Conservation (phyloP, 2,329 filamentous ascomycete species). For the Alternaria incomplexa region DNA sequence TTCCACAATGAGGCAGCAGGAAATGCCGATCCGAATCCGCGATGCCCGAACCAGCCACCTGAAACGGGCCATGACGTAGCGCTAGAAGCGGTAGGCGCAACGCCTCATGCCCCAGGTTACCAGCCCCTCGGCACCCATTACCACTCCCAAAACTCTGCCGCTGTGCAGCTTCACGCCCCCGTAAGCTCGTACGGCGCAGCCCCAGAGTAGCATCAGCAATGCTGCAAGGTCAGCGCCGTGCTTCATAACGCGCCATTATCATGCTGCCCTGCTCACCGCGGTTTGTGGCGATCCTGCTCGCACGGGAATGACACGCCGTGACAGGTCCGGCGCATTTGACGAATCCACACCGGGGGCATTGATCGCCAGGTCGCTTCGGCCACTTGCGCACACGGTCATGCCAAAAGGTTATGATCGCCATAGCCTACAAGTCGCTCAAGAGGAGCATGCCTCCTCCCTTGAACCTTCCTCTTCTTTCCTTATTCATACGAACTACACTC, state of each 20-base stretch:
- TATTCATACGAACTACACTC: slow-evolving; percentile 3
- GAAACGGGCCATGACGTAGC: slow-evolving; percentile 12
- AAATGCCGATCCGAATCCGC: neutral
- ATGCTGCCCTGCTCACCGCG: neutral
- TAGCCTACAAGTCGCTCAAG: slow-evolving; percentile 8
- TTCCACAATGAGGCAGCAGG: neutral
- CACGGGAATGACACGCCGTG: slow-evolving; percentile 11
- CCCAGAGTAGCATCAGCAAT: neutral
- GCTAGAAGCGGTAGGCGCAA: slow-evolving; percentile 3
- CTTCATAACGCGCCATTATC: neutral
- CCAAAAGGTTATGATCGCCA: slow-evolving; percentile 31
- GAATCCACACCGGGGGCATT: slow-evolving; percentile 24
- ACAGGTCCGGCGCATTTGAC: slow-evolving; percentile 7
- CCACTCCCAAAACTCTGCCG: neutral
- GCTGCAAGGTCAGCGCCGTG: neutral
- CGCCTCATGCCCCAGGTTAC: slow-evolving; percentile 5
- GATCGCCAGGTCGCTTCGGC: slow-evolving; percentile 29
- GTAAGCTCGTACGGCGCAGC: neutral
- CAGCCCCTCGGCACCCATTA: neutral
- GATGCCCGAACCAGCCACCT: neutral
- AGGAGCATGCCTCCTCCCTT: slow-evolving; percentile 10
- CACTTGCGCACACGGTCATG: slow-evolving; percentile 19
- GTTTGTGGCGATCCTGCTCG: slow-evolving; percentile 1
- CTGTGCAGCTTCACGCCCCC: neutral
- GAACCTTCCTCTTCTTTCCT: slow-evolving; percentile 7